Percentiles rank a stretch among this genome's conserved stretches.
Evolutionary conservation across 805 yeast genomes (phyloP).

Genomic region (Wickerhamiella azymoides): DNA sequence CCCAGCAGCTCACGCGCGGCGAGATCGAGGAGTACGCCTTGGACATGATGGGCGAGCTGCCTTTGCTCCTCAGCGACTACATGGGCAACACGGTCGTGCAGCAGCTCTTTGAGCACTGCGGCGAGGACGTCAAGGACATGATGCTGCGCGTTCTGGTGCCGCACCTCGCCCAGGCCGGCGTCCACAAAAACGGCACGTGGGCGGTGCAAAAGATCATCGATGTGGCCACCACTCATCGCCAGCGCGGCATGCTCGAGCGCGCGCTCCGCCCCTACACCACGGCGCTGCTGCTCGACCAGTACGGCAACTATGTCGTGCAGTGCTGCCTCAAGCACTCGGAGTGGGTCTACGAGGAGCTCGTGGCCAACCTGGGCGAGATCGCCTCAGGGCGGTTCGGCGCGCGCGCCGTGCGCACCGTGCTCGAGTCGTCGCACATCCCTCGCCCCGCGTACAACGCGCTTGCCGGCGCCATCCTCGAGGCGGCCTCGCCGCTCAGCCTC

Average conservation of each 20-base stretch:
- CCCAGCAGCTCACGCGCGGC: slow-evolving; percentile 35
- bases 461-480: slow-evolving; percentile 62
- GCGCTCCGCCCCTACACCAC: slow-evolving; percentile 70
- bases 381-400: slow-evolving; percentile 89
- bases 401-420: slow-evolving; percentile 82
- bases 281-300: slow-evolving; percentile 83
- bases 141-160: slow-evolving; percentile 71
- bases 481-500: slow-evolving; percentile 64
- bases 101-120: slow-evolving; percentile 62
- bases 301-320: slow-evolving; percentile 92
- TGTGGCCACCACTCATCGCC: slow-evolving; percentile 48
- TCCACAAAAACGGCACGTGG: slow-evolving; percentile 98
- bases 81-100: slow-evolving; percentile 93
- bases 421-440: slow-evolving; percentile 62
- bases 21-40: slow-evolving; percentile 74
- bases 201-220: slow-evolving; percentile 93
- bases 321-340: slow-evolving; percentile 83
- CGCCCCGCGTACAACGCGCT: slow-evolving; percentile 57
- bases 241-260: slow-evolving; percentile 49
- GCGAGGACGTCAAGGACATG: slow-evolving; percentile 58
- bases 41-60: slow-evolving; percentile 76
- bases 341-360: slow-evolving; percentile 72
- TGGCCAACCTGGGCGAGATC: slow-evolving; percentile 64
- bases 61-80: slow-evolving; percentile 83
- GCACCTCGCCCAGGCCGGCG: slow-evolving; percentile 77